phyloP scores from a whole-genome alignment of 345 rosid genomes.

The Excoecaria agallocha region DNA sequence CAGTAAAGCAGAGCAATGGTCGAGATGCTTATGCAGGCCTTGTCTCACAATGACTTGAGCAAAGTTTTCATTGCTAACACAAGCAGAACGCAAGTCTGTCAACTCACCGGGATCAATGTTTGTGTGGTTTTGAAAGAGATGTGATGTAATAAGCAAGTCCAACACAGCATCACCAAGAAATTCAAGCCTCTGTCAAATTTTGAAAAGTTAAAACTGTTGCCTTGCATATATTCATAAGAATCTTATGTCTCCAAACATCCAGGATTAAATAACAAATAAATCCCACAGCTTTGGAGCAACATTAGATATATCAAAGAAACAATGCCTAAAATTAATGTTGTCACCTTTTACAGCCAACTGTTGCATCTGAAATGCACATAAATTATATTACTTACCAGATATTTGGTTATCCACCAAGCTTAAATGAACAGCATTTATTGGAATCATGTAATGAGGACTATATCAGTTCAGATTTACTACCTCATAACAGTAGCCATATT shows the following conservation, averaged over 20 bases:
- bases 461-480: conserved; percentile 30
- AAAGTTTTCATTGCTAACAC: conserved; percentile 77
- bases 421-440: not conserved
- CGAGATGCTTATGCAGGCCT: conserved; percentile 60
- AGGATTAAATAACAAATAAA: not conserved
- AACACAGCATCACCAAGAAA: conserved; percentile 87
- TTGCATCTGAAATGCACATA: not conserved
- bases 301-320: not conserved
- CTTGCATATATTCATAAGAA: not conserved
- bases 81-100: conserved; percentile 87
- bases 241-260: not conserved
- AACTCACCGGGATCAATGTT: conserved; percentile 77
- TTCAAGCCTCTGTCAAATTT: conserved; percentile 73
- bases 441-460: not conserved
- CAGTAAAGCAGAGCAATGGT: conserved; percentile 45
- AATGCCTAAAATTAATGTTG: not conserved
- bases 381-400: not conserved
- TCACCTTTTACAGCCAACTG: not conserved
- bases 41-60: conserved; percentile 69
- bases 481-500: conserved; percentile 60
- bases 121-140: conserved; percentile 64
- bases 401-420: not conserved
- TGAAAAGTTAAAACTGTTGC: conserved; percentile 9
- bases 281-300: not conserved
- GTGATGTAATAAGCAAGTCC: conserved; percentile 76